Base-by-base conservation (phyloP, 169 alveolate species). In the Amoebophrya sp. region DNA sequence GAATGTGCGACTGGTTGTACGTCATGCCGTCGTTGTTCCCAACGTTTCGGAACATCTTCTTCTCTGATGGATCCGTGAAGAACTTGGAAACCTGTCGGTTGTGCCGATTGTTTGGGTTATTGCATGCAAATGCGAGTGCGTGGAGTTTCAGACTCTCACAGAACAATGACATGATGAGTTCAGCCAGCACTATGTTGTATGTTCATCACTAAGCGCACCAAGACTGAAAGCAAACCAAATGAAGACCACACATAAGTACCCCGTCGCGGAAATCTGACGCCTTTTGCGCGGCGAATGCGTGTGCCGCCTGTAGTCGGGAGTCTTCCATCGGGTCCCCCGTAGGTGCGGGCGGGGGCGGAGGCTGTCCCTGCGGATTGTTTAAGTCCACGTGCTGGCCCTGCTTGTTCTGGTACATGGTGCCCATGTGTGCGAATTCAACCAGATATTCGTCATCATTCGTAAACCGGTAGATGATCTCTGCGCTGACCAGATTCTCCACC, bases 1-100 rank as follows among this genome's bases (percentile, higher is more conserved):
- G 38, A 25, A 66, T 66, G 83, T 66, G 83, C 35, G 35, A 7
- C 32, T 66, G 29, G 83, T 66, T 66, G 83, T 66, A 66, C 83
- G 18, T 18, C 83, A 66, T 66, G 38, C 83, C 83, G 18, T 66
- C 35, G 83, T 66, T 66, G 35, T 66, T 66, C 10, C 83, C 83
- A 2, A 66, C 83, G 18, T 66, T 66, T 25, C 83, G 83, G 83
- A 66, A 66, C 83, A 66, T 66, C 83, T n/a, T 66, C 83, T 66
- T 66, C 83, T 66, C 83, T 2, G 1, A 7, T 3, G 83, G 83
- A 25, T 66, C 83, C 10, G 29, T 18, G 83, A 66, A 66, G 18
- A 66, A 66, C 35, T 66, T 66, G 35, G 35, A 12, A 2, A 66
- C 12, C 54, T 41, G 54, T n/a, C n/a, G 54, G 54, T 41, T 2